These are phyloP conservation scores for Echinochloa phyllopogon DNA, from an alignment of 176 grass and related monocot species.

Conservation along the genomic window DNA sequence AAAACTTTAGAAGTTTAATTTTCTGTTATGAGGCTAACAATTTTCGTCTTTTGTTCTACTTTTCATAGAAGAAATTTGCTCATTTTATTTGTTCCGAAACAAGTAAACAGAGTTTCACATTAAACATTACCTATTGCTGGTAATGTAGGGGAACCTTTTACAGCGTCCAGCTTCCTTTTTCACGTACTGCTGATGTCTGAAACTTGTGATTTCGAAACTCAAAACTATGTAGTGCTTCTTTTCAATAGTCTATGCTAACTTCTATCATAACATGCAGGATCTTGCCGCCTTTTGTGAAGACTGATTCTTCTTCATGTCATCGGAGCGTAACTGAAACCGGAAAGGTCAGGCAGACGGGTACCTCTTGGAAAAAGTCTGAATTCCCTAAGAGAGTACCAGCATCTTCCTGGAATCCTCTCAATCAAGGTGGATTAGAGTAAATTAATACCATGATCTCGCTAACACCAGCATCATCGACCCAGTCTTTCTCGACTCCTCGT, in stretches of 20 bases:
- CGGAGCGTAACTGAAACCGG: background rate
- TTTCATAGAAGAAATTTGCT: background rate
- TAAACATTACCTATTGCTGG: background rate
- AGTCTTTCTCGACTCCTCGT: background rate
- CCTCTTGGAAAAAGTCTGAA: background rate
- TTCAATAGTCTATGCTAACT: background rate
- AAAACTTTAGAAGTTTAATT: background rate
- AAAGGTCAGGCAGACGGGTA: background rate
- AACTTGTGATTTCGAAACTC: background rate
- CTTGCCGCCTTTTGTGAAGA: background rate
- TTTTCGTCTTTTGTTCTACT: background rate
- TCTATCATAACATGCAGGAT: background rate
- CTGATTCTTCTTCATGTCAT: background rate
- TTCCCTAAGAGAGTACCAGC: background rate
- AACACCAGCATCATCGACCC: conserved; percentile 11
- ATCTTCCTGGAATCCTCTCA: conserved; percentile 34
- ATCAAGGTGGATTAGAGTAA: background rate
- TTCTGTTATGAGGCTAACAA: background rate
- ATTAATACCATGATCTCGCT: background rate
- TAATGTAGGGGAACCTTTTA: background rate
- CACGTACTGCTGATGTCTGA: background rate
- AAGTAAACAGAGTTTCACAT: background rate
- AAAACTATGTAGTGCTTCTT: background rate
- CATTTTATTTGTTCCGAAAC: background rate
- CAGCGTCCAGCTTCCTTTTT: background rate